Conservation (phyloP, 2,329 filamentous ascomycete genomes). For the Pseudogymnoascus sp. region DNA sequence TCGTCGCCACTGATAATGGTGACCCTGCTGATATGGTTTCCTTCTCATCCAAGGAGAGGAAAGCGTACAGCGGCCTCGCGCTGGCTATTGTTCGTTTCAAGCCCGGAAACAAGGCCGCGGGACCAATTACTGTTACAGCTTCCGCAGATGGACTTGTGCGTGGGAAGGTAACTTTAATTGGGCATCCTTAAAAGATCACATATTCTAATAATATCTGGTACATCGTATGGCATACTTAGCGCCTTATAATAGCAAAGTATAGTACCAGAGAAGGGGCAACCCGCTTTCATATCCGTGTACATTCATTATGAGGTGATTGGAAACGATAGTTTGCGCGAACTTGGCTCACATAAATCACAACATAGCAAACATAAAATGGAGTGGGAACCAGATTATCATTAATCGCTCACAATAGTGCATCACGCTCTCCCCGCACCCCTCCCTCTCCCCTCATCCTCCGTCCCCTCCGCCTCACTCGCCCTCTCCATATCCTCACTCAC, state of each 20-base stretch:
- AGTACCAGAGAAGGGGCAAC: no score
- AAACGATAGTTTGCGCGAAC: no score
- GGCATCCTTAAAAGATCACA: background rate
- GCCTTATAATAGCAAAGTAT: no score
- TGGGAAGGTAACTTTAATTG: constrained; percentile 13
- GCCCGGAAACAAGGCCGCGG: constrained; percentile 20
- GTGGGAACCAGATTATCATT: background rate
- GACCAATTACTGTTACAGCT: constrained; percentile 22
- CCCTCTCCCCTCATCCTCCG: constrained; percentile 21
- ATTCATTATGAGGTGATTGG: no score
- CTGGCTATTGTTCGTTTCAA: constrained; percentile 34
- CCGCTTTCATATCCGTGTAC: no score
- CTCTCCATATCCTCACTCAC: constrained; percentile 27
- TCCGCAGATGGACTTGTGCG: constrained; percentile 18
- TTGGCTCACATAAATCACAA: background rate
- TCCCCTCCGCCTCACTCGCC: constrained; percentile 25
- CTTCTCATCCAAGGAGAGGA: constrained; percentile 35
- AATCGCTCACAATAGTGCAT: background rate
- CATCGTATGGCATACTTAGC: no score
- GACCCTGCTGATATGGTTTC: constrained; percentile 38
- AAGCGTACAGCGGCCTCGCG: constrained; percentile 36
- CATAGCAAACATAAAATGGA: background rate
- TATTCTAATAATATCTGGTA: no score
- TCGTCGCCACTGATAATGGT: constrained; percentile 47
- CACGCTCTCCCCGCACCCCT: background rate